Conservation (phyloP, 2,329 filamentous ascomycete species). For the Lasiodiplodia theobromae region DNA sequence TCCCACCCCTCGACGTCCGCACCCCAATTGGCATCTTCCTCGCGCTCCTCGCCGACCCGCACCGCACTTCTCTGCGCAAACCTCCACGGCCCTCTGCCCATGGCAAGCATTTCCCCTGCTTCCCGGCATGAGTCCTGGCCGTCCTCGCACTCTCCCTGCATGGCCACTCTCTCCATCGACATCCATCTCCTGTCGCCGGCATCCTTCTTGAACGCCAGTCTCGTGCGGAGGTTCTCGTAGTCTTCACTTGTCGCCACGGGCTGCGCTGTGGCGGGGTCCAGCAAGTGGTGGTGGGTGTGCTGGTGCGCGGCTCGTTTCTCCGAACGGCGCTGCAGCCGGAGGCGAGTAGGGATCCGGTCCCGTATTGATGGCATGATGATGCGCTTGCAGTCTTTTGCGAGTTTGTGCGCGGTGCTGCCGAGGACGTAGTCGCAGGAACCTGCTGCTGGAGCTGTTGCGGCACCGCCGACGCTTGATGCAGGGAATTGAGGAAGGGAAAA, state of each 20-base stretch:
- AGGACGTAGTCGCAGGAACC: too few species aligned
- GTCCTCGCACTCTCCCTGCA: background rate
- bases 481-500: too few species aligned
- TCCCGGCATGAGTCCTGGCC: too few species aligned
- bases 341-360: too few species aligned
- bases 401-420: too few species aligned
- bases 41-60: background rate
- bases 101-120: background rate
- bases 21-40: background rate
- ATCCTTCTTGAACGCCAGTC: background rate
- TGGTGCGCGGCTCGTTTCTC: background rate
- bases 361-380: too few species aligned
- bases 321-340: background rate
- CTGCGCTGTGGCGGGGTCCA: background rate
- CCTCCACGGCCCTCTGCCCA: background rate
- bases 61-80: background rate
- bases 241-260: slow-evolving; percentile 9
- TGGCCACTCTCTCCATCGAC: background rate
- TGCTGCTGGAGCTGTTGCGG: too few species aligned
- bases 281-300: background rate
- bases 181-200: background rate
- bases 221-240: background rate
- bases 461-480: too few species aligned
- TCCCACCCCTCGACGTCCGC: background rate
- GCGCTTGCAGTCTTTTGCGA: too few species aligned